Base-by-base conservation (phyloP, 2,329 filamentous ascomycete genomes). In the Neonectria coccinea region DNA sequence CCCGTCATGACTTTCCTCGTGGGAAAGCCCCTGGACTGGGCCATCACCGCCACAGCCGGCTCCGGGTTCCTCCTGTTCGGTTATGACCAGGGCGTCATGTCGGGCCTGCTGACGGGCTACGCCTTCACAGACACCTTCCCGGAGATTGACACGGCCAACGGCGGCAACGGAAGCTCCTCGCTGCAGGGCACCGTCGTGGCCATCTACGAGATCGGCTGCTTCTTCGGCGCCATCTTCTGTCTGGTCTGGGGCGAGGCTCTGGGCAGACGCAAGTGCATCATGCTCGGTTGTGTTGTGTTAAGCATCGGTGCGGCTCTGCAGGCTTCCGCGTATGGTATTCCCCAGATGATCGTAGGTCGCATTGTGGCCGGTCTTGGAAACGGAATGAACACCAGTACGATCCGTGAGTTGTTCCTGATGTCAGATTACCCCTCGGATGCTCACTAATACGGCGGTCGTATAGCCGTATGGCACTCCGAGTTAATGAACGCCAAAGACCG, bases 161-260 rank as follows among this genome's bases (percentile, higher is more conserved):
- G 65, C 6, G 80, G 80, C 8, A 78, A 75, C 36, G 80, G 80
- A 2, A 82, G 79, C 55, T 78, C 81, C 3, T 80, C 80, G 6
- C 69, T 83, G 8, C 81, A 83, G 67, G 81, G 81, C 20, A 81
- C 79, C 29, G 81, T 83, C 1, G 79, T 81, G 20, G 80, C 81
- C 25, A 81, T 83, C n/a, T 83, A 83, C 61, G 80, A 83, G 64
- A 76, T 83, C 22, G 84, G 84, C 2, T 84, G 82, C 65, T 83
- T 84, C 70, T 75, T 83, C 16, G 81, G 83, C 36, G 79, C 83
- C 47, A 77, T 84, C 58, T 75, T 79, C 58, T 76, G 74, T 29
- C 71, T 76, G 58, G 73, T 71, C 62, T 78, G 80, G 7, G 83
- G 83, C 10, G 83, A 85, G 66, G 74, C 69, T 25, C 70, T 85